A percentile compares a stretch with the other conserved stretches of the same genome.
phyloP scores from a whole-genome alignment of 768 basidiomycete species.

The Russula compacta region DNA sequence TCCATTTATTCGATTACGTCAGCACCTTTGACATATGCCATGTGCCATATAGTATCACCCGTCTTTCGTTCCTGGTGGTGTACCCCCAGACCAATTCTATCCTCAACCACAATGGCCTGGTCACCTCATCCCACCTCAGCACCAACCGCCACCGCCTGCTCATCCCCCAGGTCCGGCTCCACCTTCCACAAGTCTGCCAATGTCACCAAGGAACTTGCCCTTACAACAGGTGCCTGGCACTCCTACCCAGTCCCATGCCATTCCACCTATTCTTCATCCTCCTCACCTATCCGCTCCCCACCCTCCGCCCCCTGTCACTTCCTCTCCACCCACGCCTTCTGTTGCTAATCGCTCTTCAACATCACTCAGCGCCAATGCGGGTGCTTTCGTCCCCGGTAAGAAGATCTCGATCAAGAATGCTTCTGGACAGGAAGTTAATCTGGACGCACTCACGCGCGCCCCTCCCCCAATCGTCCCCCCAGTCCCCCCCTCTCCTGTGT shows the following conservation, averaged over 20 bases:
- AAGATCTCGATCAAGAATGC: slow-evolving; percentile 25
- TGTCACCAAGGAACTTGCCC: slow-evolving; percentile 57
- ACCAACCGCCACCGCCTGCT: slow-evolving; percentile 35
- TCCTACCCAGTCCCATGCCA: slow-evolving; percentile 55
- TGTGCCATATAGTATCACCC: slow-evolving; percentile 23
- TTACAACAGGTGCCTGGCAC: slow-evolving; percentile 51
- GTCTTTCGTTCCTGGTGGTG: slow-evolving; percentile 31
- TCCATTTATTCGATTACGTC: slow-evolving; percentile 1
- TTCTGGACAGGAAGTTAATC: slow-evolving; percentile 52
- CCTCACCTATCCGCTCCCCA: slow-evolving; percentile 39
- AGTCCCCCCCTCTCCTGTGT: slow-evolving; percentile 19
- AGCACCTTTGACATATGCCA: slow-evolving; percentile 7
- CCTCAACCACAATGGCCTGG: slow-evolving; percentile 25
- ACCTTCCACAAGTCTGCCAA: slow-evolving; percentile 45
- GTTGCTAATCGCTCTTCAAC: slow-evolving; percentile 28
- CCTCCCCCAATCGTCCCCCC: slow-evolving; percentile 33
- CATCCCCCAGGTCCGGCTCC: slow-evolving; percentile 39
- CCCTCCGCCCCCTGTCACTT: slow-evolving; percentile 44
- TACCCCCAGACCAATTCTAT: slow-evolving; percentile 36
- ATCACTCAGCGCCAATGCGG: slow-evolving; percentile 53
- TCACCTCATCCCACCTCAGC: slow-evolving; percentile 26
- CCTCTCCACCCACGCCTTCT: slow-evolving; percentile 62
- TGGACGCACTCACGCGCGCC: slow-evolving; percentile 47
- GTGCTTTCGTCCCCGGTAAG: slow-evolving; percentile 52
- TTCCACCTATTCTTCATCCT: slow-evolving; percentile 37